phyloP scores from a whole-genome alignment of 1,284 basidiomycete genomes.

The Trichosporon sp. region DNA sequence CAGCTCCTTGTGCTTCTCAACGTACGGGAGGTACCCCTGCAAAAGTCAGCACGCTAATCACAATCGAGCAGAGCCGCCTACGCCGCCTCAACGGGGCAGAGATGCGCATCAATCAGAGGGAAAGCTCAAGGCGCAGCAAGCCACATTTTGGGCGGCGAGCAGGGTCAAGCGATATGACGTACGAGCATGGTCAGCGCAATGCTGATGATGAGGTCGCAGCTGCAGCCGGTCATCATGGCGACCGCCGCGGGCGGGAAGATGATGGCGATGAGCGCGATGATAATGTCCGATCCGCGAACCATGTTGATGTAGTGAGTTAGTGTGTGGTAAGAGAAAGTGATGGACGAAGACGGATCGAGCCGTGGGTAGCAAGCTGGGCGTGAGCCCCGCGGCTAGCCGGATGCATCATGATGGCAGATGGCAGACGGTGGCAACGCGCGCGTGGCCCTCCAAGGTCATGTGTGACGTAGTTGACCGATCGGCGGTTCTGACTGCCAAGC shows the following conservation, averaged over 20 bases:
- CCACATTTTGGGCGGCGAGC: too few relatives aligned
- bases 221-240: slow-evolving; percentile 67
- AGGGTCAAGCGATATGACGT: not conserved
- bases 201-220: slow-evolving; percentile 74
- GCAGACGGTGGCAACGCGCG: not conserved
- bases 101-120: too few relatives aligned
- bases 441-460: not conserved
- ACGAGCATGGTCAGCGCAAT: slow-evolving; percentile 47
- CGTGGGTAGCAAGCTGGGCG: not conserved
- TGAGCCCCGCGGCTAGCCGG: too few relatives aligned
- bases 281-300: slow-evolving; percentile 44
- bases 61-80: not conserved
- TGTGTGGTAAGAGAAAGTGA: not conserved
- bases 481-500: too few relatives aligned
- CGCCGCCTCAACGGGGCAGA: not conserved
- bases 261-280: slow-evolving; percentile 54
- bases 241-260: slow-evolving; percentile 56
- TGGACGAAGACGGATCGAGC: not conserved
- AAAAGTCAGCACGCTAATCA: not conserved
- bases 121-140: too few relatives aligned
- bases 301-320: slow-evolving; percentile 21
- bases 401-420: not conserved
- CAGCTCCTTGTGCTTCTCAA: not conserved
- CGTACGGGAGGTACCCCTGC: slow-evolving; percentile 28
- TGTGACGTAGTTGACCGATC: slow-evolving; percentile 4